These are phyloP conservation scores for Rhodotorula babjevae DNA, from an alignment of 768 basidiomycete species.

Conservation along the genomic window DNA sequence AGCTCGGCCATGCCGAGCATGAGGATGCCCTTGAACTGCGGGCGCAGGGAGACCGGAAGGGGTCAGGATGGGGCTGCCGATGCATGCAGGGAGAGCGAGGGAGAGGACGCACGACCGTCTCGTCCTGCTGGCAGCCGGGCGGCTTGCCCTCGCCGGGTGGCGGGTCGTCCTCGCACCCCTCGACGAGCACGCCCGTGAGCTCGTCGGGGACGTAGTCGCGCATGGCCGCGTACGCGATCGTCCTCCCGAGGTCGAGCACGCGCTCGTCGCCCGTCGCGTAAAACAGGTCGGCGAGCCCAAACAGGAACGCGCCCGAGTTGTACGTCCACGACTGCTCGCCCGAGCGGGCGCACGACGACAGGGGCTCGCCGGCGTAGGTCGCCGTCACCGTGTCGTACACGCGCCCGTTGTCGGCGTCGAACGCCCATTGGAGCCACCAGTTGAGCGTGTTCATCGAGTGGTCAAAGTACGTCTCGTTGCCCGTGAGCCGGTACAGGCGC, in stretches of 20 bases:
- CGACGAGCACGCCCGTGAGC: constrained; percentile 6
- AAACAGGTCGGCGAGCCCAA: constrained; percentile 18
- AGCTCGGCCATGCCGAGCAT: constrained; percentile 21
- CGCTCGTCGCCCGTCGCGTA: constrained; percentile 16
- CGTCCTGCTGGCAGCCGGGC: constrained; percentile 24
- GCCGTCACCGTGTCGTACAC: constrained; percentile 24
- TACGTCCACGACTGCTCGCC: constrained; percentile 22
- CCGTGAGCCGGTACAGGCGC: constrained; percentile 19
- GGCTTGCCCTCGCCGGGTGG: constrained; percentile 1
- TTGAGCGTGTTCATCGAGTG: constrained; percentile 21
- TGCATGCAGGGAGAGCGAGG: too few relatives aligned
- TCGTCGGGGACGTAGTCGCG: constrained; percentile 8
- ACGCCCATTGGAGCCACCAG: constrained; percentile 27
- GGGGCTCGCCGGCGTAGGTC: not conserved
- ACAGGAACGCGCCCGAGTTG: constrained; percentile 24
- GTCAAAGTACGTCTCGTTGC: constrained; percentile 9
- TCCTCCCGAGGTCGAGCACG: constrained; percentile 15
- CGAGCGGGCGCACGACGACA: not conserved
- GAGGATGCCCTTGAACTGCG: constrained; percentile 28
- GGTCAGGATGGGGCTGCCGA: too few relatives aligned
- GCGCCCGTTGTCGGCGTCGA: constrained; percentile 13
- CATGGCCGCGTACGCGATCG: constrained; percentile 24
- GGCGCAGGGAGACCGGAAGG: too few relatives aligned
- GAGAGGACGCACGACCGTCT: constrained; percentile 13
- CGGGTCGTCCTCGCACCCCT: constrained; percentile 20